Evolutionary conservation across 1,284 basidiomycete genomes (phyloP), one percentile per base, ranked within the genome.

Genomic region (Apiotrichum sp.): DNA sequence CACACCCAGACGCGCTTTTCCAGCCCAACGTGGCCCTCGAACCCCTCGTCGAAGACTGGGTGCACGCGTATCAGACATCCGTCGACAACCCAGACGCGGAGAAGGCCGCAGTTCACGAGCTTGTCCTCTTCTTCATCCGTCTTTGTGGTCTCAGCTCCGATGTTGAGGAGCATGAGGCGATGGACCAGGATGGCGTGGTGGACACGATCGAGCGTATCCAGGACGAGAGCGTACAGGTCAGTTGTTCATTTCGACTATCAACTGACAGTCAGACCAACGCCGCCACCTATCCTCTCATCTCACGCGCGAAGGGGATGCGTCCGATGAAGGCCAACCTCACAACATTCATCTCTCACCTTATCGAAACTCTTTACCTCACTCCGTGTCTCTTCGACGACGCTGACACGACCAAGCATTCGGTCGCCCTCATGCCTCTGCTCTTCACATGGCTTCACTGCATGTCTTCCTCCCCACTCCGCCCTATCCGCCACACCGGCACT

Each of bases 401-500:
- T 11, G 87, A 91, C 50, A 80, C 87, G 10, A 86, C 85, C 3
- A 80, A 82, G 0, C 81, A 98, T 5, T 90, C 72, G 79, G 84
- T 56, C 81, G 88, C 43, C 81, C 80, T 98, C 47, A 83, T 95
- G 71, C 81, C 84, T 22, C 88, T 89, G 0, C 78, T 97, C 22
- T 85, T 90, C 67, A 83, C 88, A 38, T 98, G 95, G 93, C 85
- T 98, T 36, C 84, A 89, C 46, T 86, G 90, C 52, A 92, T 98
- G 86, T 90, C 92, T 0, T 91, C 90, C 0, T 97, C 93, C 1
- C 88, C 92, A 50, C 85, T 98, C 42, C 88, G 96, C 49, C 89
- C 90, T 56, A 95, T 98, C 75, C 84, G 96, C 22, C 96, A 98
- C 74, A 98, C 96, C 0, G 87, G 93, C 1, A 97, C 93, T 0